A percentile compares a stretch with the other conserved stretches of the same genome.
Evolutionary conservation across 345 rosid species (phyloP).

Genomic region (Sonneratia alba): DNA sequence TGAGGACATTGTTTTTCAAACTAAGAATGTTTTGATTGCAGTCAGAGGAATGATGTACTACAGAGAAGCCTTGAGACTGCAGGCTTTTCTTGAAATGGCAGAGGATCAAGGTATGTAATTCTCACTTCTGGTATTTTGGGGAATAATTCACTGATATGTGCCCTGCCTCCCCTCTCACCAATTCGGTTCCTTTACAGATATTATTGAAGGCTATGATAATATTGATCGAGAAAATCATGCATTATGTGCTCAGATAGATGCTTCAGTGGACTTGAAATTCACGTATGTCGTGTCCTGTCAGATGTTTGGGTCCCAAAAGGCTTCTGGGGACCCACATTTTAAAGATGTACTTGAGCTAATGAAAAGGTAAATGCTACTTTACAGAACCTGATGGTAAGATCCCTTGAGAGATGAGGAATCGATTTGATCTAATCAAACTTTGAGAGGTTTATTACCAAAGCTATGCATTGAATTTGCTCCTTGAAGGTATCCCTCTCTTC

Average conservation of each 20-base stretch:
- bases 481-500: conserved; percentile 75
- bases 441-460: background rate
- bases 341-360: conserved; percentile 70
- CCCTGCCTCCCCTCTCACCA: conserved; percentile 3
- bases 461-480: conserved; percentile 2
- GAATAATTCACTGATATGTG: background rate
- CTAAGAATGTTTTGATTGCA: conserved; percentile 13
- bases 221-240: conserved; percentile 56
- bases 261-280: conserved; percentile 82
- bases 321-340: conserved; percentile 84
- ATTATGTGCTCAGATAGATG: conserved; percentile 62
- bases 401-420: background rate
- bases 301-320: conserved; percentile 69
- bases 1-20: no score
- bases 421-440: background rate
- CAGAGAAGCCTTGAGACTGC: conserved; percentile 75
- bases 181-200: conserved; percentile 40
- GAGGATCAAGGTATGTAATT: conserved; percentile 53
- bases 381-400: background rate
- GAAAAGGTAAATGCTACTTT: conserved; percentile 45
- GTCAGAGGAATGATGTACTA: conserved; percentile 99
- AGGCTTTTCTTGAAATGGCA: conserved; percentile 83
- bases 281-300: conserved; percentile 77
- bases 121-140: background rate
- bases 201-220: conserved; percentile 66